Conservation (phyloP, 164 flowering plant genomes). For the Echeveria elegans region DNA sequence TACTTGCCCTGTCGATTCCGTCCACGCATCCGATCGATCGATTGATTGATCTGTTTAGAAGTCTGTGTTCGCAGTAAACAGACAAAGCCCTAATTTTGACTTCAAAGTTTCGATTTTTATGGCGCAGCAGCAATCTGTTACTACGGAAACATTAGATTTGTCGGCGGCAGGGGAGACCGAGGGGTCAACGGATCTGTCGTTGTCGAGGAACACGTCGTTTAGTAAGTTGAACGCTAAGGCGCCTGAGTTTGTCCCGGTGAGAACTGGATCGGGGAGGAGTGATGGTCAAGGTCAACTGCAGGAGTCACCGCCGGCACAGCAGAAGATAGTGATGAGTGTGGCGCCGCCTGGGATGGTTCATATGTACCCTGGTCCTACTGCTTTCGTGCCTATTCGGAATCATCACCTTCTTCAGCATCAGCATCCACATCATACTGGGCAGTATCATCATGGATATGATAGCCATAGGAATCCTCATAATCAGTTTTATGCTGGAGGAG, state of each 20-base stretch:
- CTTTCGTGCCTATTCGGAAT: conserved; percentile 25
- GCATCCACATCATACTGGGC: conserved; percentile 18
- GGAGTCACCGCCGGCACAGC: conserved; percentile 3
- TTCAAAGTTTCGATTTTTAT: not conserved
- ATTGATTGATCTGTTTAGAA: too few species aligned
- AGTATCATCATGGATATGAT: conserved; percentile 14
- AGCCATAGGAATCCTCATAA: conserved; percentile 13
- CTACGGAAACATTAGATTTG: conserved; percentile 4
- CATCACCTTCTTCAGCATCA: too few species aligned
- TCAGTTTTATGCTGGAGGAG: conserved; percentile 3
- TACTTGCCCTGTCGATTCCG: too few species aligned
- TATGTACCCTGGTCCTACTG: conserved; percentile 22
- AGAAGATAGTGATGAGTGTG: conserved; percentile 16
- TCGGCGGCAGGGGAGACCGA: not conserved
- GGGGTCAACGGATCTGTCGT: conserved; percentile 31
- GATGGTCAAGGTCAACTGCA: conserved; percentile 24
- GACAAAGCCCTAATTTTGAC: conserved; percentile 1
- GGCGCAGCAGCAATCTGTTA: conserved; percentile 5
- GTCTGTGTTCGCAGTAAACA: too few species aligned
- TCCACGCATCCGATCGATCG: too few species aligned
- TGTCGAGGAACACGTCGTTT: conserved; percentile 35
- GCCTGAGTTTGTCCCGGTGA: conserved; percentile 65
- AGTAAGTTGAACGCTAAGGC: conserved; percentile 72
- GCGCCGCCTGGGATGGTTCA: conserved; percentile 30
- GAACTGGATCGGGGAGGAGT: conserved; percentile 6